Evolutionary conservation across 331 rosid genomes (phyloP).

Genomic region (Telfairia occidentalis): DNA sequence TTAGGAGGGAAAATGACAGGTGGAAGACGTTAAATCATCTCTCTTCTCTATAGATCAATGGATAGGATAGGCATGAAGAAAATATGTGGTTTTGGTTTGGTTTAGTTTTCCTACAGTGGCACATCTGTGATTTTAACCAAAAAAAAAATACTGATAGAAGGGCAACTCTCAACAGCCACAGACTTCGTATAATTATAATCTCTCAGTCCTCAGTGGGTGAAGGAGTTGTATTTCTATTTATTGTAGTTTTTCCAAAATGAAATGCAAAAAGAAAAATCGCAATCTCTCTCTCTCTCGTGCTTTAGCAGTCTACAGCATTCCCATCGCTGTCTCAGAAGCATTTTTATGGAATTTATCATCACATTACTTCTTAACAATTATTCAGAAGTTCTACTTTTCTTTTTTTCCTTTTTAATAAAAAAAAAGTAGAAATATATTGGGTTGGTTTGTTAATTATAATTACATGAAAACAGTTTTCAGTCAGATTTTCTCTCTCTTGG

Average conservation of each 20-base stretch:
- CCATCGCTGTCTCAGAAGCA: neutral
- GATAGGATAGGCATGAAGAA: slow-evolving; percentile 28
- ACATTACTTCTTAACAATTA: neutral
- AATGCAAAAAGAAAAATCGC: neutral
- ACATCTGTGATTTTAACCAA: neutral
- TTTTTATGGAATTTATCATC: neutral
- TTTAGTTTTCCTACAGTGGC: neutral
- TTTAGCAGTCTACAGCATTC: neutral
- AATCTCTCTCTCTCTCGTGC: neutral
- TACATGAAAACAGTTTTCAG: neutral
- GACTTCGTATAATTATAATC: neutral
- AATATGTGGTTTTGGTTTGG: neutral
- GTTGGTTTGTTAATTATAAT: neutral
- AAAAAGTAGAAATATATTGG: neutral
- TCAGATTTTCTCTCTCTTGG: neutral
- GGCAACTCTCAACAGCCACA: slow-evolving; percentile 5
- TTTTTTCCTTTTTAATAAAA: too few species aligned
- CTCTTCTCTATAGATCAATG: neutral
- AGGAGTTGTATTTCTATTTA: neutral
- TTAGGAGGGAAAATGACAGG: slow-evolving; percentile 30
- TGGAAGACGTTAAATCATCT: slow-evolving; percentile 19
- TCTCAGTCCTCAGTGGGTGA: neutral
- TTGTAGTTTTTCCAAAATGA: neutral
- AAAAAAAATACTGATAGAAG: neutral
- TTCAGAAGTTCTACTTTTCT: too few species aligned